Evolutionary conservation across 306 rosid species (phyloP).

Genomic region (Cucurbita argyrosperma): DNA sequence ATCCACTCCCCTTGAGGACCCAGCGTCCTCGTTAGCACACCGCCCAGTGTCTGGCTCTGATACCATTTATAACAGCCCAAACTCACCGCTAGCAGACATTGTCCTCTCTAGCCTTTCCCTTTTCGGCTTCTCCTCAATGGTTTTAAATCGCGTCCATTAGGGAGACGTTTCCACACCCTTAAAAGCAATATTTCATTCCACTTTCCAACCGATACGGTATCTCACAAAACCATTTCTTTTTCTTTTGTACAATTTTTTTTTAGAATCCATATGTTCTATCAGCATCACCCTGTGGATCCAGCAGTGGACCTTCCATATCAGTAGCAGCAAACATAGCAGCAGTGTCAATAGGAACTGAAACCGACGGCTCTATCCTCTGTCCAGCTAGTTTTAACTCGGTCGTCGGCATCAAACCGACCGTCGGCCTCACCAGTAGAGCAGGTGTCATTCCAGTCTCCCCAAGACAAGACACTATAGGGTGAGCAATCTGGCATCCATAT

Average conservation of each 20-base stretch:
- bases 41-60: no score
- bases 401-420: slow-evolving; percentile 60
- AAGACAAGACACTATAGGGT: slow-evolving; percentile 60
- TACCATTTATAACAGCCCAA: no score
- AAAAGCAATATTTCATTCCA: no score
- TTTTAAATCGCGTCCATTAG: no score
- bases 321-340: slow-evolving; percentile 57
- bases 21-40: no score
- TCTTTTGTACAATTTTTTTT: background rate
- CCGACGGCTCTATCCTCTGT: slow-evolving; percentile 45
- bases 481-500: background rate
- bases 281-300: slow-evolving; percentile 43
- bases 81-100: no score
- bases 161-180: no score
- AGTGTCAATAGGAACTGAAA: slow-evolving; percentile 55
- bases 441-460: slow-evolving; percentile 52
- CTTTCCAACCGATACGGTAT: no score
- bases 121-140: no score
- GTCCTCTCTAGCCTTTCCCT: no score
- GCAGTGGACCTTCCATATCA: slow-evolving; percentile 50
- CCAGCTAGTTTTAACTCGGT: slow-evolving; percentile 50
- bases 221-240: background rate
- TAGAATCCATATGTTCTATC: slow-evolving; percentile 51
- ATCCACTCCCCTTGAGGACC: no score
- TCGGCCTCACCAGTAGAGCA: slow-evolving; percentile 56